Conservation (phyloP, 495 filamentous ascomycete species). For the Cudoniella acicularis region DNA sequence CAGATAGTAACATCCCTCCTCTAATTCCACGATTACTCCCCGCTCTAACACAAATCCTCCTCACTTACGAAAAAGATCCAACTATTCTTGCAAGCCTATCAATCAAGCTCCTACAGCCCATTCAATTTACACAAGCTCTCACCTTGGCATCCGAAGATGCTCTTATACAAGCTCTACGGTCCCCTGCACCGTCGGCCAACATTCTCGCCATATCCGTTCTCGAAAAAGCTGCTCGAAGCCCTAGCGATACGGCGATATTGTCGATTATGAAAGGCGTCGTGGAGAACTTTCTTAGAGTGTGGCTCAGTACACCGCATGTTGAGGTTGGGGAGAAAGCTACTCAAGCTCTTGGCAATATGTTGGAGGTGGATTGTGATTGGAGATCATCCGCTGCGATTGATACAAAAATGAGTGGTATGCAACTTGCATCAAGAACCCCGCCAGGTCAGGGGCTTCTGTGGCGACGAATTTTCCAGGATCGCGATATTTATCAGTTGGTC, state of each 20-base stretch:
- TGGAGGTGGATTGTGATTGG: conserved; percentile 62
- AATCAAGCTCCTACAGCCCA: conserved; percentile 49
- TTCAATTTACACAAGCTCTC: conserved; percentile 46
- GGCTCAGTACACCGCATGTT: conserved; percentile 67
- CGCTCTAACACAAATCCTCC: conserved; percentile 43
- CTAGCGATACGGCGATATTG: conserved; percentile 64
- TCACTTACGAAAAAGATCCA: conserved; percentile 47
- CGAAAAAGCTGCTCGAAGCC: conserved; percentile 59
- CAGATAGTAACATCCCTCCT: conserved; percentile 27
- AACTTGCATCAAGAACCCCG: conserved; percentile 34
- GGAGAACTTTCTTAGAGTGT: conserved; percentile 57
- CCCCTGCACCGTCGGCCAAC: conserved; percentile 63
- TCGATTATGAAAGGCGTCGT: conserved; percentile 62
- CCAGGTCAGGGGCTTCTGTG: conserved; percentile 68
- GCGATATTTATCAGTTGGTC: conserved; percentile 60
- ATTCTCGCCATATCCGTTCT: conserved; percentile 66
- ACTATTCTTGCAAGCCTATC: conserved; percentile 44
- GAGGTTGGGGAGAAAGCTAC: conserved; percentile 70
- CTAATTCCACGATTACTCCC: conserved; percentile 47
- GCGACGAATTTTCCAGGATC: conserved; percentile 66
- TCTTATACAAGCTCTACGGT: conserved; percentile 51
- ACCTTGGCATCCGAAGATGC: conserved; percentile 50
- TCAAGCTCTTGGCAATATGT: conserved; percentile 61
- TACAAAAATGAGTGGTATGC: conserved; percentile 30
- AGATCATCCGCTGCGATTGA: conserved; percentile 39